Percentiles rank a stretch among this genome's conserved stretches.
Evolutionary conservation across 257 asterid species (phyloP).

Genomic region (Verbena officinalis): DNA sequence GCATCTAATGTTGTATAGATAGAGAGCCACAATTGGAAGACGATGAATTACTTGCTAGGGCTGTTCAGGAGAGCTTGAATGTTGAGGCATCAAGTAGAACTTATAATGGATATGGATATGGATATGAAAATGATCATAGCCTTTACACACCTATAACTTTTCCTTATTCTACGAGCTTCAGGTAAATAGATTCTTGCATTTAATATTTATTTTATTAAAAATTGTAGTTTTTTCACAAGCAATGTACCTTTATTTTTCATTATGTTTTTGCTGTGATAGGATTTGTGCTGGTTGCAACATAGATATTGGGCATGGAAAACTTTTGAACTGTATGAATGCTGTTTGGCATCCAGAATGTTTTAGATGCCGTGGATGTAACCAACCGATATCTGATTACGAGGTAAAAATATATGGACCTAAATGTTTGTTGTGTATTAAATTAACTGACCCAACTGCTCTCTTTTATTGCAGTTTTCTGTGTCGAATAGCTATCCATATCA

Average conservation of each 20-base stretch:
- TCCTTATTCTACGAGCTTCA: slow-evolving; percentile 43
- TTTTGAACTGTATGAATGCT: slow-evolving; percentile 90
- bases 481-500: slow-evolving; percentile 81
- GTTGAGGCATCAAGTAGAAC: slow-evolving; percentile 49
- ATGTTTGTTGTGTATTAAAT: neutral
- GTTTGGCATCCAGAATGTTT: slow-evolving; percentile 98
- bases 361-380: slow-evolving; percentile 86
- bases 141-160: slow-evolving; percentile 44
- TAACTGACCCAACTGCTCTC: slow-evolving; percentile 22
- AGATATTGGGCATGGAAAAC: slow-evolving; percentile 85
- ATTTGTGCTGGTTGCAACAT: slow-evolving; percentile 89
- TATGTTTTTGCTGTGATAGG: slow-evolving; percentile 47
- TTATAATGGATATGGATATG: slow-evolving; percentile 30
- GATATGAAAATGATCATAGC: slow-evolving; percentile 34
- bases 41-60: slow-evolving; percentile 80
- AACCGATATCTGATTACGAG: slow-evolving; percentile 93
- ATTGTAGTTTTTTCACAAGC: neutral
- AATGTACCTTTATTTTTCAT: neutral
- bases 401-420: slow-evolving; percentile 34
- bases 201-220: neutral
- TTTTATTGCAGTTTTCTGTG: slow-evolving; percentile 73
- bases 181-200: slow-evolving; percentile 31
- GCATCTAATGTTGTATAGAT: slow-evolving; percentile 41
- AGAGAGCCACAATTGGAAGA: slow-evolving; percentile 61
- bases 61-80: slow-evolving; percentile 73